Conservation (phyloP, 805 yeast species). For the Nakazawaea sp. region DNA sequence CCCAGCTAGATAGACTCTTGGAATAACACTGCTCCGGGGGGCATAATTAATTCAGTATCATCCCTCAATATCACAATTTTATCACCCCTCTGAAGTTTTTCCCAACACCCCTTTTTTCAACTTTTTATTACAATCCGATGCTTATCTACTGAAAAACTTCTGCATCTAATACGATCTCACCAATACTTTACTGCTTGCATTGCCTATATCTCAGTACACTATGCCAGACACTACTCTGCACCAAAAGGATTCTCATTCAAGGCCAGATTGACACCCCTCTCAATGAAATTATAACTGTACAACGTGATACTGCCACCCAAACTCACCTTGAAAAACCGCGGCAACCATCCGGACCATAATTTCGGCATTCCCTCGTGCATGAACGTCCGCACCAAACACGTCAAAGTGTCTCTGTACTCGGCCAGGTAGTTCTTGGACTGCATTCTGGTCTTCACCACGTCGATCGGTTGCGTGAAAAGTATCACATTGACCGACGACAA, state of each 20-base stretch:
- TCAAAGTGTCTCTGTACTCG: conserved; percentile 54
- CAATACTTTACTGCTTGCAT: no score
- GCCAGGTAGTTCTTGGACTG: conserved; percentile 66
- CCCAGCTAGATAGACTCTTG: no score
- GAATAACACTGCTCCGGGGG: no score
- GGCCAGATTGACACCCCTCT: conserved; percentile 33
- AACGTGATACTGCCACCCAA: conserved; percentile 67
- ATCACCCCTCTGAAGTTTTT: no score
- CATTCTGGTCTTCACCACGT: conserved; percentile 80
- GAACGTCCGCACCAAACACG: conserved; percentile 43
- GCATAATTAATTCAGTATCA: no score
- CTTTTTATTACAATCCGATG: no score
- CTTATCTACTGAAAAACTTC: no score
- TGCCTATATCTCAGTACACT: no score
- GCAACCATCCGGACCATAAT: conserved; percentile 55
- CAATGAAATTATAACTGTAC: conserved; percentile 52
- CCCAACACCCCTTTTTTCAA: no score
- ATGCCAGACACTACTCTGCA: conserved; percentile 3
- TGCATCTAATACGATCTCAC: no score
- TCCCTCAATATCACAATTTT: no score
- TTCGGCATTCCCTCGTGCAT: conserved; percentile 38
- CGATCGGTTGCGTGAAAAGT: conserved; percentile 79
- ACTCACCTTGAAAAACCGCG: conserved; percentile 65
- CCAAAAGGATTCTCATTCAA: conserved; percentile 29
- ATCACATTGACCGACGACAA: conserved; percentile 70